Percentiles rank a stretch among this genome's conserved stretches.
These are phyloP conservation scores for Penicillium glabrum DNA, from an alignment of 2,329 filamentous ascomycete genomes.

Conservation along the genomic window DNA sequence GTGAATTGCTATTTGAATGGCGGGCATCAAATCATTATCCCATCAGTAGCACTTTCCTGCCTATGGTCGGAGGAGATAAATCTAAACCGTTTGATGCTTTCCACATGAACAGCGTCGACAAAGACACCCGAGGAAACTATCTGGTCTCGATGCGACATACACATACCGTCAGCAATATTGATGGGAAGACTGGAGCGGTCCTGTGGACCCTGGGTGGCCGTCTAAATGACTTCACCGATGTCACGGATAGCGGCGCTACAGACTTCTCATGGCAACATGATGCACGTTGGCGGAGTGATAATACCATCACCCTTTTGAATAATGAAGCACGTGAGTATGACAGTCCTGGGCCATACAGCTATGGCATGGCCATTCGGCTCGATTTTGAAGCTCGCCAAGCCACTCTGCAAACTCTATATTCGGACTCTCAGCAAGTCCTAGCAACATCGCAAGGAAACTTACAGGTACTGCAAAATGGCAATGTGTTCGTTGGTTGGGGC, in stretches of 20 bases:
- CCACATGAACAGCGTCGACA: background rate
- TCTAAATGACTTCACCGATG: background rate
- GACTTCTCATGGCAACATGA: background rate
- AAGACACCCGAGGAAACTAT: background rate
- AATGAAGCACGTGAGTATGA: background rate
- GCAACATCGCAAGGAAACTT: background rate
- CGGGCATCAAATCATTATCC: background rate
- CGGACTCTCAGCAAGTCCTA: background rate
- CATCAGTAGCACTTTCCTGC: background rate
- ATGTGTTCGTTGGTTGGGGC: background rate
- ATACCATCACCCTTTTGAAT: background rate
- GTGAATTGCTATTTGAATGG: background rate
- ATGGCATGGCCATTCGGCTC: background rate
- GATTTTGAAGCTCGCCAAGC: background rate
- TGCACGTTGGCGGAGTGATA: background rate
- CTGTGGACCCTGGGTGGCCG: background rate
- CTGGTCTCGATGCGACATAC: background rate
- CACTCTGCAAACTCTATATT: background rate
- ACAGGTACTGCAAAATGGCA: background rate
- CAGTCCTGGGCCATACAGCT: background rate
- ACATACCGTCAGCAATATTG: background rate
- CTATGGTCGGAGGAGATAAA: background rate
- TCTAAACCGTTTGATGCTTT: background rate
- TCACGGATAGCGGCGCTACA: background rate
- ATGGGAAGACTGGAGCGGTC: background rate